Conservation (phyloP, 2,329 filamentous ascomycete species). For the Diaporthe ampelina region DNA sequence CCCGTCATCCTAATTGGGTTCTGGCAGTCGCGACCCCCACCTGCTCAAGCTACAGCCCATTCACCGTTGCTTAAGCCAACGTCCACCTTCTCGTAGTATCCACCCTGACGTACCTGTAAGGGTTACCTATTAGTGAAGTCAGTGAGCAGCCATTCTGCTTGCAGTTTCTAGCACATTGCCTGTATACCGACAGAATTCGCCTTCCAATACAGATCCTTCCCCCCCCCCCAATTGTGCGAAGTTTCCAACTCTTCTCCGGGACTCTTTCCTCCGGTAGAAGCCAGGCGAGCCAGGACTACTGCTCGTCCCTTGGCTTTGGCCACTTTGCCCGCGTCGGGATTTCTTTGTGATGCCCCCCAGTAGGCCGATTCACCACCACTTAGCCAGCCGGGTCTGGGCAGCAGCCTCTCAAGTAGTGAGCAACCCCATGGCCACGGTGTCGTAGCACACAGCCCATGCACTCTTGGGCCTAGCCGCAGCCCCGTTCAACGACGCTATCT, state of each 20-base stretch:
- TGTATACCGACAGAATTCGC: neutral
- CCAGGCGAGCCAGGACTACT: no score
- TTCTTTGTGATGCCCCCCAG: neutral
- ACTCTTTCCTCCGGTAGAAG: neutral
- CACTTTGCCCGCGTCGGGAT: neutral
- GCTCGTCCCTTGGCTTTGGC: neutral
- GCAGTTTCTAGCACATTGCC: neutral
- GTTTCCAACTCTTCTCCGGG: neutral
- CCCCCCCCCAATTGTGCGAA: neutral
- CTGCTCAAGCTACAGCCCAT: neutral
- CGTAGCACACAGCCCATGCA: neutral
- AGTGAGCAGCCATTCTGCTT: neutral
- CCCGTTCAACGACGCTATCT: neutral
- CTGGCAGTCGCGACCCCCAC: constrained; percentile 19
- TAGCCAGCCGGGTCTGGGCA: neutral
- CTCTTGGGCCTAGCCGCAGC: neutral
- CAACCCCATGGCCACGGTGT: neutral
- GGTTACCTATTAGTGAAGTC: neutral
- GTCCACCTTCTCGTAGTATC: neutral
- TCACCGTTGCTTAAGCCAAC: constrained; percentile 12
- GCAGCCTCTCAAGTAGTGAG: neutral
- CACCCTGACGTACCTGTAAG: constrained; percentile 19
- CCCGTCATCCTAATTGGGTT: constrained; percentile 9
- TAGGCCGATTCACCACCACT: neutral
- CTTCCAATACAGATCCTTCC: no score